These are phyloP conservation scores for Nemania serpens DNA, from an alignment of 2,329 filamentous ascomycete genomes.

Conservation along the genomic window DNA sequence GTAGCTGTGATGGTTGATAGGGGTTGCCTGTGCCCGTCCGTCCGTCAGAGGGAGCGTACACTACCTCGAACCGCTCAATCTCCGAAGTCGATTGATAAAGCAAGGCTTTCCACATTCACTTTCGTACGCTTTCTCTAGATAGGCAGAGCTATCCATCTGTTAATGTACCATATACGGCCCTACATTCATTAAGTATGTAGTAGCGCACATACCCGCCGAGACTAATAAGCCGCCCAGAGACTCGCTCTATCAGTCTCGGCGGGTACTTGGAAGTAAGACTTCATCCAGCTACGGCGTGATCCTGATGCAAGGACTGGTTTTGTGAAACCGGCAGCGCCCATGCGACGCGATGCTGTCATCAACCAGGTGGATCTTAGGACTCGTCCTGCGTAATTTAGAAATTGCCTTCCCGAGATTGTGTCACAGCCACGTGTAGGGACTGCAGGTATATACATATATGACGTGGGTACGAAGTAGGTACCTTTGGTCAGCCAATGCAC, in stretches of 20 bases:
- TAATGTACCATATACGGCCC: neutral
- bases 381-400: neutral
- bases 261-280: neutral
- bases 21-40: too few relatives aligned
- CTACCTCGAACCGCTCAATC: neutral
- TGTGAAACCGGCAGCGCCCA: constrained; percentile 4
- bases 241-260: too few relatives aligned
- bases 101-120: too few relatives aligned
- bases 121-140: neutral
- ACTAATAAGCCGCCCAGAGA: too few relatives aligned
- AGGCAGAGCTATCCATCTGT: too few relatives aligned
- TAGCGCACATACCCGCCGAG: too few relatives aligned
- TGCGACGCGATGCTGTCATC: constrained; percentile 17
- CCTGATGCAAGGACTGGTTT: constrained; percentile 18
- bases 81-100: neutral
- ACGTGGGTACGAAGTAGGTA: neutral
- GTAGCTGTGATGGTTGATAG: constrained; percentile 12
- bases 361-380: constrained; percentile 1
- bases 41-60: neutral
- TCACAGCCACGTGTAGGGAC: constrained; percentile 15
- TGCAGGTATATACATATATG: too few relatives aligned
- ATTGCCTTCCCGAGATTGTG: neutral
- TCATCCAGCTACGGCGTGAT: constrained; percentile 8
- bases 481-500: constrained; percentile 2
- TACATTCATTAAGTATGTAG: neutral